Percentiles rank a stretch among this genome's conserved stretches.
phyloP scores from a whole-genome alignment of 2,329 filamentous ascomycete genomes.

The Coleophoma cylindrospora region DNA sequence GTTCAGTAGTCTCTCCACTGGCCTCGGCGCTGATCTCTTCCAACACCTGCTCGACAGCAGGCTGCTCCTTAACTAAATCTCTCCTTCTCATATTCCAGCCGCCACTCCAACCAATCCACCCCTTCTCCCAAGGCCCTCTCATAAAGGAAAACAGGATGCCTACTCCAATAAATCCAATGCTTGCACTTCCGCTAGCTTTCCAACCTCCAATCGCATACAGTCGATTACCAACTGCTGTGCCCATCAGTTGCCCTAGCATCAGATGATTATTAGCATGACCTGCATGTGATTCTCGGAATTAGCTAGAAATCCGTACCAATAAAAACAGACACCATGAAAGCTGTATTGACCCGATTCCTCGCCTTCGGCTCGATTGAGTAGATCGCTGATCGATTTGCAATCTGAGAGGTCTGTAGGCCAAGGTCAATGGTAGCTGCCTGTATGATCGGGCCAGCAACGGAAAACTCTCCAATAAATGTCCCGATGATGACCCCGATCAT shows the following conservation, averaged over 20 bases:
- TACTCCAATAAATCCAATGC: slow-evolving; percentile 46
- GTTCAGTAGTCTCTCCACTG: background rate
- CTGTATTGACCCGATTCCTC: slow-evolving; percentile 73
- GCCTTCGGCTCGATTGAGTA: slow-evolving; percentile 67
- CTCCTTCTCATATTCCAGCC: slow-evolving; percentile 42
- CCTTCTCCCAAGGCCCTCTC: slow-evolving; percentile 49
- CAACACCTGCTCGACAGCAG: slow-evolving; percentile 10
- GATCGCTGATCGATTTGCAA: slow-evolving; percentile 67
- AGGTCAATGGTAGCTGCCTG: slow-evolving; percentile 69
- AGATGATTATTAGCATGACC: no score
- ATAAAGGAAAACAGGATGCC: slow-evolving; percentile 40
- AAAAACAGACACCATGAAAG: slow-evolving; percentile 75
- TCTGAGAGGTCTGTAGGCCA: slow-evolving; percentile 68
- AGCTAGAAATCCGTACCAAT: slow-evolving; percentile 38
- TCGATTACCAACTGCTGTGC: slow-evolving; percentile 53
- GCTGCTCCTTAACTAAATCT: slow-evolving; percentile 13
- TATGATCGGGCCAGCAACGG: slow-evolving; percentile 66
- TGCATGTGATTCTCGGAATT: no score
- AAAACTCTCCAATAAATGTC: slow-evolving; percentile 61
- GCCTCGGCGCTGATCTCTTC: slow-evolving; percentile 11
- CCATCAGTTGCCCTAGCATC: slow-evolving; percentile 53
- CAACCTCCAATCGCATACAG: slow-evolving; percentile 52
- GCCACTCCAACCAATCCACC: slow-evolving; percentile 57
- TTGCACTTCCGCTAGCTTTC: slow-evolving; percentile 49
- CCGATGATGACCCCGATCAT: slow-evolving; percentile 61